Conservation (phyloP, 371 early-diverging fungal species). For the Chytridium lagenaria region DNA sequence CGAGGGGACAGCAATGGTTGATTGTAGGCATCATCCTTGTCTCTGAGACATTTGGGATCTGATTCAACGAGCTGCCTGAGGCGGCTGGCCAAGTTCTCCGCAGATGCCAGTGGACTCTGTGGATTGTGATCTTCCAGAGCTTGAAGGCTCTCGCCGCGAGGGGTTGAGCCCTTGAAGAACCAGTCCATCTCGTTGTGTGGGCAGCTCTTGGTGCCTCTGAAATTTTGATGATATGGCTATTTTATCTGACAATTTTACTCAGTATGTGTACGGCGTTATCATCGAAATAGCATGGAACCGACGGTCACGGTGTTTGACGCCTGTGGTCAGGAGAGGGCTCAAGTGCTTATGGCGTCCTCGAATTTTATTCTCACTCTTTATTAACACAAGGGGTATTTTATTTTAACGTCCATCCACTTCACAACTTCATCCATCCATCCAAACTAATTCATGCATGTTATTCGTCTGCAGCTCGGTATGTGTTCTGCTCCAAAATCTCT, state of each 20-base stretch:
- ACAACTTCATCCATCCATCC: no score
- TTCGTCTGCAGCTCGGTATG: conserved; percentile 13
- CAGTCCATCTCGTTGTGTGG: conserved; percentile 7
- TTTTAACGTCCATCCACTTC: no score
- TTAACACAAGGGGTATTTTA: no score
- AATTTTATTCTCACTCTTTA: no score
- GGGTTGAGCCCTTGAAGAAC: background rate
- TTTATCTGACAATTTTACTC: conserved; percentile 8
- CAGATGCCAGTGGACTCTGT: background rate
- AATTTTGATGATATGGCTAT: no score
- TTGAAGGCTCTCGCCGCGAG: background rate
- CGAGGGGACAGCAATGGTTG: conserved; percentile 3
- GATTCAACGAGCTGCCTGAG: background rate
- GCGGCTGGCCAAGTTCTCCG: background rate
- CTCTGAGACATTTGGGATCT: background rate
- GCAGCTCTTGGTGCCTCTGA: background rate
- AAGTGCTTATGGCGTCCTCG: no score
- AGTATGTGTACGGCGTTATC: no score
- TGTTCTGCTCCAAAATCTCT: conserved; percentile 21
- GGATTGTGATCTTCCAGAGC: background rate
- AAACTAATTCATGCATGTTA: no score
- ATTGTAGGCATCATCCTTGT: no score
- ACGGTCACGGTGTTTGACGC: no score
- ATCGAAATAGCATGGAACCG: no score
- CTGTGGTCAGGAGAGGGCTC: no score